Evolutionary conservation across 2,329 filamentous ascomycete species (phyloP).

Genomic region (Colletotrichum sp.): DNA sequence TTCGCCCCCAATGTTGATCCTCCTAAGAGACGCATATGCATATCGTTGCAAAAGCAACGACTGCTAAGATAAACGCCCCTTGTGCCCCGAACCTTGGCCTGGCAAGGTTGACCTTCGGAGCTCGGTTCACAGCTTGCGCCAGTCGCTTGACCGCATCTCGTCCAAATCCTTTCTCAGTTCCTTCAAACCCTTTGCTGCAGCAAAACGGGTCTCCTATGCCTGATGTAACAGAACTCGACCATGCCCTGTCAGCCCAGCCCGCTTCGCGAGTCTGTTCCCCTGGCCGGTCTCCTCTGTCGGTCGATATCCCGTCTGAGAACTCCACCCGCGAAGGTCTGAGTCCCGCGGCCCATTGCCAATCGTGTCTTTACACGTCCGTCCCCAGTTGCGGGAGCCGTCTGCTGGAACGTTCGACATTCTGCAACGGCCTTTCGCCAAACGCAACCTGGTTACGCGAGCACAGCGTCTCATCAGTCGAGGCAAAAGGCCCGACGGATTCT

Average conservation of each 20-base stretch:
- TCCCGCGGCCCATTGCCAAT: constrained; percentile 1
- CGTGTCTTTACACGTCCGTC: background rate
- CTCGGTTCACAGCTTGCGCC: background rate
- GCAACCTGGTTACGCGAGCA: background rate
- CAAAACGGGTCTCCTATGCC: background rate
- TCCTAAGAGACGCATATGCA: background rate
- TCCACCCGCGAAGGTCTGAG: background rate
- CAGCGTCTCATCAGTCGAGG: background rate
- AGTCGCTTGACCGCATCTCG: background rate
- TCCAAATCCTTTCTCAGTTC: background rate
- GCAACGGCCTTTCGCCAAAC: background rate
- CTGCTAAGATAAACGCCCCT: constrained; percentile 5
- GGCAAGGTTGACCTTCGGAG: background rate
- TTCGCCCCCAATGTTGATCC: background rate
- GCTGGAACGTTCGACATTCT: background rate
- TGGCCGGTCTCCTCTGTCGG: background rate
- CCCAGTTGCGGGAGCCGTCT: background rate
- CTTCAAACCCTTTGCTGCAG: background rate
- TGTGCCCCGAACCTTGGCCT: background rate
- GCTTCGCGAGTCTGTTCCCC: background rate
- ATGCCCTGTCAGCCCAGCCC: background rate
- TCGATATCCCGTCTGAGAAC: background rate
- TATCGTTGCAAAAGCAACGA: background rate
- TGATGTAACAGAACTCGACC: background rate
- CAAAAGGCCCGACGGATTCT: background rate